Percentiles rank a stretch among this genome's conserved stretches.
Conservation (phyloP, 1,284 basidiomycete genomes). For the Ceratobasidium sp. region DNA sequence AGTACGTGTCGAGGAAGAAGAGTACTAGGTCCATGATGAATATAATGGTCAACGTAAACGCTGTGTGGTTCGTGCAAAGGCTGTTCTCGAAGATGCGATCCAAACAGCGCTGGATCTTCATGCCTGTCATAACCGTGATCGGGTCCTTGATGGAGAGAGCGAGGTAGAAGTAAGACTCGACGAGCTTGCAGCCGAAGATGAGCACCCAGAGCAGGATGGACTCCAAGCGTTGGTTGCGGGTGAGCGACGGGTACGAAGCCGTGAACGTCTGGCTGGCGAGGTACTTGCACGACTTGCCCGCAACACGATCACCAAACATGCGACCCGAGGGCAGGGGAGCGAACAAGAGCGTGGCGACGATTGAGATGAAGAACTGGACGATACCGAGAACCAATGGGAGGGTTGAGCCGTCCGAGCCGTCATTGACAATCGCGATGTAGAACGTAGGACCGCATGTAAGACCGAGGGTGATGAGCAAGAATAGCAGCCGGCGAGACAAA, state of each 20-base stretch:
- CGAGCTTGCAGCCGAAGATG: constrained; percentile 92
- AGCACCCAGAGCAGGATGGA: constrained; percentile 85
- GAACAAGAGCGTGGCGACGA: constrained; percentile 83
- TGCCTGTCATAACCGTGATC: constrained; percentile 89
- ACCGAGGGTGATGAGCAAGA: constrained; percentile 84
- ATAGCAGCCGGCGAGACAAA: constrained; percentile 84
- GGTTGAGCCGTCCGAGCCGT: constrained; percentile 66
- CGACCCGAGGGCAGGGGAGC: constrained; percentile 88
- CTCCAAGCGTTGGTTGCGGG: constrained; percentile 69
- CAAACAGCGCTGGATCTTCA: constrained; percentile 88
- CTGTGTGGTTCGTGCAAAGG: constrained; percentile 88
- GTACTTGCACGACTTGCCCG: constrained; percentile 94
- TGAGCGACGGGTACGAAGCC: constrained; percentile 84
- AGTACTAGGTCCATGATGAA: constrained; percentile 94
- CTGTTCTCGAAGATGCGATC: constrained; percentile 84
- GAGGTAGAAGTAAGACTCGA: constrained; percentile 95
- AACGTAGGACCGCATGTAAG: constrained; percentile 90
- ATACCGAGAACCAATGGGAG: constrained; percentile 87
- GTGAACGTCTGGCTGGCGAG: constrained; percentile 96
- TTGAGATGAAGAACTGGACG: constrained; percentile 91
- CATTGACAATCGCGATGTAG: constrained; percentile 81
- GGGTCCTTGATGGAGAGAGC: constrained; percentile 93
- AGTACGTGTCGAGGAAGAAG: constrained; percentile 97
- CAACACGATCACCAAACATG: constrained; percentile 95
- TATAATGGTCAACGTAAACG: constrained; percentile 94